These are phyloP conservation scores for Massarina eburnea DNA, from an alignment of 2,329 filamentous ascomycete genomes.

Conservation along the genomic window DNA sequence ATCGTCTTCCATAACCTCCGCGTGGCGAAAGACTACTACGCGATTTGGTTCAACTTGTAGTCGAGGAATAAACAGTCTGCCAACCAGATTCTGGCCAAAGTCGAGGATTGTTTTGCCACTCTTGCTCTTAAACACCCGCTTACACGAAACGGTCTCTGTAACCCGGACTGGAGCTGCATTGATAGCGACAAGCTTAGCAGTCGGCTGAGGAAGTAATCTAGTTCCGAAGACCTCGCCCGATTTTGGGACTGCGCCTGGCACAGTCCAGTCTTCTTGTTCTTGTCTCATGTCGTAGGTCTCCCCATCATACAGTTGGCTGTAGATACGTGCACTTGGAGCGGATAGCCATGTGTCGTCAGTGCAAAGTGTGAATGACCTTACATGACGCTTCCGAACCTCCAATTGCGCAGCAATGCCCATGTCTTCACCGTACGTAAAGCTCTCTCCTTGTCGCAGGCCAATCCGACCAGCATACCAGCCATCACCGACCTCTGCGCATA, in stretches of 20 bases:
- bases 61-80: conserved; percentile 40
- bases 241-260: conserved; percentile 14
- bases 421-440: conserved; percentile 46
- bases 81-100: conserved; percentile 62
- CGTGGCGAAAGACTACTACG: conserved; percentile 53
- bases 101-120: conserved; percentile 56
- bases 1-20: conserved; percentile 57
- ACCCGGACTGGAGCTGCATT: conserved; percentile 50
- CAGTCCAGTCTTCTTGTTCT: conserved; percentile 25
- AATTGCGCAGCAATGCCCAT: conserved; percentile 45
- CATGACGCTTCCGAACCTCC: conserved; percentile 35
- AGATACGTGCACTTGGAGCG: conserved; percentile 35
- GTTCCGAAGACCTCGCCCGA: conserved; percentile 28
- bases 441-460: conserved; percentile 31
- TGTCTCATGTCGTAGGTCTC: conserved; percentile 52
- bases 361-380: conserved; percentile 24
- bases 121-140: conserved; percentile 32
- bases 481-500: conserved; percentile 50
- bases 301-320: conserved; percentile 55
- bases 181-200: conserved; percentile 42
- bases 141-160: conserved; percentile 30
- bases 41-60: conserved; percentile 42
- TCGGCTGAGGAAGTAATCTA: conserved; percentile 34
- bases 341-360: conserved; percentile 47
- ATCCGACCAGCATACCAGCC: conserved; percentile 54